Percentiles rank a stretch among this genome's conserved stretches.
Conservation (phyloP, 129 eudicot genomes). For the Oenanthe sinensis region DNA sequence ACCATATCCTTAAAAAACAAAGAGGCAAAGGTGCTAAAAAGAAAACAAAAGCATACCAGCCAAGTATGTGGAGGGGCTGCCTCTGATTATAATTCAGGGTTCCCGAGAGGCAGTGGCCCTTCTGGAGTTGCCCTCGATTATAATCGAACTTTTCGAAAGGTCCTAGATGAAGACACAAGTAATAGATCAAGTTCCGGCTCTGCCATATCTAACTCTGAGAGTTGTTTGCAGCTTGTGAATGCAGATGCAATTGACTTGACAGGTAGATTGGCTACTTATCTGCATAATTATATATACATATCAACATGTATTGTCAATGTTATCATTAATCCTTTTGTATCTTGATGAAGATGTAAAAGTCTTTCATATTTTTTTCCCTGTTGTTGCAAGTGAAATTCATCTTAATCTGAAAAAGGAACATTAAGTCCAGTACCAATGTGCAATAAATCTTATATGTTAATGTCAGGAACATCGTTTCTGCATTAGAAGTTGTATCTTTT, state of each 20-base stretch:
- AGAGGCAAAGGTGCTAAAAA: slow-evolving; percentile 65
- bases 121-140: slow-evolving; percentile 29
- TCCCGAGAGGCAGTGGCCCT: slow-evolving; percentile 29
- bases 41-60: slow-evolving; percentile 51
- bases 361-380: neutral
- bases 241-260: slow-evolving; percentile 93
- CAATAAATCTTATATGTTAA: neutral
- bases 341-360: too few species aligned
- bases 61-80: slow-evolving; percentile 28
- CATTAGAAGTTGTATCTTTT: neutral
- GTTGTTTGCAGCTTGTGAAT: slow-evolving; percentile 72
- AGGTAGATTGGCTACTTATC: slow-evolving; percentile 31
- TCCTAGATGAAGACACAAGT: slow-evolving; percentile 73
- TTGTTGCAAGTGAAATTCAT: neutral
- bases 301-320: neutral
- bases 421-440: neutral
- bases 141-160: slow-evolving; percentile 44
- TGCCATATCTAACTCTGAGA: slow-evolving; percentile 89
- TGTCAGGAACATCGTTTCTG: neutral
- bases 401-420: neutral
- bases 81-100: slow-evolving; percentile 36
- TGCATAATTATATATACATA: neutral
- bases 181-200: slow-evolving; percentile 98
- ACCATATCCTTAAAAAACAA: slow-evolving; percentile 56
- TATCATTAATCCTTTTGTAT: neutral